Percentiles rank a stretch among this genome's conserved stretches.
Evolutionary conservation across 768 basidiomycete genomes (phyloP).

Genomic region (Grammothele lineata): DNA sequence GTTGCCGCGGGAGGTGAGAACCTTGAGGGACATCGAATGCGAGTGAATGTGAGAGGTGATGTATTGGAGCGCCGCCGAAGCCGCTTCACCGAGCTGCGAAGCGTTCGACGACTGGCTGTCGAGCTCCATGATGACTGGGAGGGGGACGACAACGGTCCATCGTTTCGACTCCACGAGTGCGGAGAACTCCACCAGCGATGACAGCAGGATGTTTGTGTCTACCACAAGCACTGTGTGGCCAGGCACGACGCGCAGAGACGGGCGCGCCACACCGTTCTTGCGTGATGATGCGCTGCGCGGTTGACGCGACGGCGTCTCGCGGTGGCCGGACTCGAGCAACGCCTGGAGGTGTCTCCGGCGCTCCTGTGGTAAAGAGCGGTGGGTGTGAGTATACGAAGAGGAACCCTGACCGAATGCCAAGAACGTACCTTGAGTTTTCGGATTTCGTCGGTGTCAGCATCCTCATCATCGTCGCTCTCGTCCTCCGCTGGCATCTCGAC

Average conservation of each 20-base stretch:
- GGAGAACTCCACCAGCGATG: constrained; percentile 68
- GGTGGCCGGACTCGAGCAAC: constrained; percentile 51
- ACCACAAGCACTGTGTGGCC: constrained; percentile 90
- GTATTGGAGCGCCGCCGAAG: constrained; percentile 68
- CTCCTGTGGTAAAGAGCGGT: constrained; percentile 38
- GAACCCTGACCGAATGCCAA: no score
- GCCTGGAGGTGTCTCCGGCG: constrained; percentile 70
- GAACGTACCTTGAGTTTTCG: constrained; percentile 70
- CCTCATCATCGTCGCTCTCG: constrained; percentile 50
- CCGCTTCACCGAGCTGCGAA: constrained; percentile 67
- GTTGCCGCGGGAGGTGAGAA: constrained; percentile 93
- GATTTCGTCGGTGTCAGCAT: constrained; percentile 67
- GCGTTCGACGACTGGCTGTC: constrained; percentile 79
- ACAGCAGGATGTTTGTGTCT: constrained; percentile 93
- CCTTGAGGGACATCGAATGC: constrained; percentile 76
- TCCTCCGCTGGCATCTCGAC: constrained; percentile 51
- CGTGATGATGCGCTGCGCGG: constrained; percentile 28
- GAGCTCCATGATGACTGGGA: constrained; percentile 95
- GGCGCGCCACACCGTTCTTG: constrained; percentile 30
- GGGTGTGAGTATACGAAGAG: no score
- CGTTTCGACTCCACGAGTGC: constrained; percentile 72
- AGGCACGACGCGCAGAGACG: constrained; percentile 55
- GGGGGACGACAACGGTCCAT: constrained; percentile 89
- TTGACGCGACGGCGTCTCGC: constrained; percentile 20
- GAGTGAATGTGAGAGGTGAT: constrained; percentile 73